phyloP scores from a whole-genome alignment of 768 basidiomycete genomes.

The Udeniomyces megalosporus region DNA sequence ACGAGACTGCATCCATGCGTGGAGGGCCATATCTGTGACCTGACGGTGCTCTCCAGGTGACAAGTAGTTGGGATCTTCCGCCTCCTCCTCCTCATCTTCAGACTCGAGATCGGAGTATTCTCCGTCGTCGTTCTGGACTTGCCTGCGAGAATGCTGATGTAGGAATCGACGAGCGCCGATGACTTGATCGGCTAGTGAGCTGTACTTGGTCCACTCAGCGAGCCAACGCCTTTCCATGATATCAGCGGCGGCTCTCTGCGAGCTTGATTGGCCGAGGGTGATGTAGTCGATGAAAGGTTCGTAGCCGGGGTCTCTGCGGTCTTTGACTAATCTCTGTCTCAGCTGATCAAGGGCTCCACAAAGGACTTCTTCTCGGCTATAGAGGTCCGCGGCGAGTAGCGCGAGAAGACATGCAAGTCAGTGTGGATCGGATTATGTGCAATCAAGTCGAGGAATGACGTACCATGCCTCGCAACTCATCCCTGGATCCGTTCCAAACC shows the following conservation, averaged over 20 bases:
- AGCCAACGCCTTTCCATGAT: neutral
- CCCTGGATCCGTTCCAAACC: neutral
- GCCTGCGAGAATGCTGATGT: neutral
- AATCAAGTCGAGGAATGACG: too few species aligned
- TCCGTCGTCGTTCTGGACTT: neutral
- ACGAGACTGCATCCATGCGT: slow-evolving; percentile 1
- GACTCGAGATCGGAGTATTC: neutral
- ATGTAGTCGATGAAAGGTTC: neutral
- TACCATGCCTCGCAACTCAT: too few species aligned
- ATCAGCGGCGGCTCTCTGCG: neutral
- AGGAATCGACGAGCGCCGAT: neutral
- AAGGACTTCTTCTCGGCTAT: too few species aligned
- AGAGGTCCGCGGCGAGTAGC: too few species aligned
- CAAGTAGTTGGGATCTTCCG: neutral
- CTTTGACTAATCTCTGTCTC: neutral
- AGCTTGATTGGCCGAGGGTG: neutral
- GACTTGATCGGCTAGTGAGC: neutral
- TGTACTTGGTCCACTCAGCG: neutral
- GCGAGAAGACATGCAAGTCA: too few species aligned
- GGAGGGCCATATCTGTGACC: slow-evolving; percentile 6
- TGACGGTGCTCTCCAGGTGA: neutral
- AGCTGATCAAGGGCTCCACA: neutral
- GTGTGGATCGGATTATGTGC: too few species aligned
- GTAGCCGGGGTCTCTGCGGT: neutral
- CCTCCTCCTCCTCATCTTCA: slow-evolving; percentile 2